Evolutionary conservation across 2,329 filamentous ascomycete genomes (phyloP), one percentile per base, ranked within the genome.

Genomic region (Aspergillus spinulosporus): DNA sequence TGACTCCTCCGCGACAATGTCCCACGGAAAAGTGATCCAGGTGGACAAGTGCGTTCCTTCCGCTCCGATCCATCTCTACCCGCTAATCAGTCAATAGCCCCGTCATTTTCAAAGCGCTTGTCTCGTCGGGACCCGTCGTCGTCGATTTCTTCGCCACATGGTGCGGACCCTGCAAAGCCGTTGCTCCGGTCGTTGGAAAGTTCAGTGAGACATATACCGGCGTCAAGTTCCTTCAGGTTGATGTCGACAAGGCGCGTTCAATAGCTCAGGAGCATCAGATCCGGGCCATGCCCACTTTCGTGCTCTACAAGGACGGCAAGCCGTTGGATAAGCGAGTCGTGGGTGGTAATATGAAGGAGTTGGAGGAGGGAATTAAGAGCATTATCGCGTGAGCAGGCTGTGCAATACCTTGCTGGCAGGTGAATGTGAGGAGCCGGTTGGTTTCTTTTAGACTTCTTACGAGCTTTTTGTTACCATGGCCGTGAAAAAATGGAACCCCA

Each of bases 151-250:
- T 78, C 67, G 80, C 80, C 12, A 78, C 78, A 60, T 84, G 82
- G 81, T 83, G 82, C 66, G 81, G 81, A 1, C 82, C 82, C 29
- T 84, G 82, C 75, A 81, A 81, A 65, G 73, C 77, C 34, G 81
- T 84, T 53, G 76, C 76, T 2, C 81, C 81, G 31, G 71, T 79
- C 59, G 78, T 83, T 65, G 76, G 78, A 53, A 71, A 78, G 62
- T 74, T 83, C 53, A 81, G 80, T 57, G 74, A 78, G 52, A 74
- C 76, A 45, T 80, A 83, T 65, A 64, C 72, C 26, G 76, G 78
- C 56, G 69, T 83, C 21, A 75, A 76, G 29, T 84, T 84, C 64
- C 73, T 76, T 60, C 82, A 84, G 72, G 77, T 84, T 32, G 78
- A 84, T 56, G 81, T 84, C 11, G 82, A 84, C 62, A 76, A 76